Evolutionary conservation across 345 rosid genomes (phyloP), one percentile per base, ranked within the genome.

Genomic region (Reutealis trisperma): DNA sequence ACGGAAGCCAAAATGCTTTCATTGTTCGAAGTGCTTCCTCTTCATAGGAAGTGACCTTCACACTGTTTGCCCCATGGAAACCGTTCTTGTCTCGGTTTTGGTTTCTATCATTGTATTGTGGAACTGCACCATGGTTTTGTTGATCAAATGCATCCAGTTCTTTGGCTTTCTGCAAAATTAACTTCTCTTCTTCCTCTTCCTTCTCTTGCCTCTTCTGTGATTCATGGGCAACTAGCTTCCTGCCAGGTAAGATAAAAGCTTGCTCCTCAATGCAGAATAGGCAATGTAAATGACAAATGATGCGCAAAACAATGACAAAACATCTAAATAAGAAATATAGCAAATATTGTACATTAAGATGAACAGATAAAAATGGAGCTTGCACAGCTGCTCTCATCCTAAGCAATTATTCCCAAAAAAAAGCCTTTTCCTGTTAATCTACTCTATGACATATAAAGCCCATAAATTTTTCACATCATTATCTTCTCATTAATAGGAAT

Each of bases 1-100:
- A 96, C n/a, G 98, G 98, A 57, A 96, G 92, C 97, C 97, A 96
- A 86, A 93, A 96, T 7, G 98, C 98, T 84, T 96, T 96, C 99
- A 96, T 96, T 3, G 97, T 96, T 63, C 90, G 89, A 63, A 96
- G 96, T 14, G 99, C 99, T 82, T 96, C 98, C 80, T 89, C 98
- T 85, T 96, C 97, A 74, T 82, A 93, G 13, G 95, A 91, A 69
- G 99, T 93, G 55, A 80, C 89, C 78, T 93, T 96, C 83, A 96
- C 99, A 77, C 98, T 92, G 76, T 96, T 92, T 32, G 99, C 99
- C 32, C 98, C 98, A 44, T 96, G 98, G 81, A 93, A 96, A 62
- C 94, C 95, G 76, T 78, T 90, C 84, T 91, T 96, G 85, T 91
- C 99, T 60, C 78, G 89, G 79, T 70, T 85, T 15, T 86, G 88